Evolutionary conservation across 139 green algal genomes (phyloP).

Genomic region (Pseudopediastrum boryanum): DNA sequence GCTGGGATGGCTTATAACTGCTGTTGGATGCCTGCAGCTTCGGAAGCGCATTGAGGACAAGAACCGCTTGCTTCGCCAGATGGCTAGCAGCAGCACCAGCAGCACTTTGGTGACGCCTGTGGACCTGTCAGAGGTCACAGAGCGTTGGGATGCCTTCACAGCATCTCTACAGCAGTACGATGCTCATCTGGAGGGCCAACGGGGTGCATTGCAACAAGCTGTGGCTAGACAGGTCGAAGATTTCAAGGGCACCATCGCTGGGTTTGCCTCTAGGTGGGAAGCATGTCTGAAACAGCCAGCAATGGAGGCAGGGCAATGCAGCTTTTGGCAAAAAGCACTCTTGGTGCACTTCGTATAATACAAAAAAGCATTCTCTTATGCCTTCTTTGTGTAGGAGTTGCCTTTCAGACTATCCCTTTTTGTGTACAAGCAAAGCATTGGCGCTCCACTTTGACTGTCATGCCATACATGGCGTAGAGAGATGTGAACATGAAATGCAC

Average conservation of each 20-base stretch:
- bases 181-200: conserved; percentile 69
- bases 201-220: conserved; percentile 58
- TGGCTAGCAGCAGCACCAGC: conserved; percentile 38
- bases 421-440: no score
- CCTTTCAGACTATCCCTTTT: no score
- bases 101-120: conserved; percentile 46
- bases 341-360: no score
- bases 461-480: no score
- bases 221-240: conserved; percentile 60
- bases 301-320: no score
- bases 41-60: conserved; percentile 77
- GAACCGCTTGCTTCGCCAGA: conserved; percentile 71
- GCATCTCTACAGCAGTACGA: conserved; percentile 71
- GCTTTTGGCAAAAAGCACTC: no score
- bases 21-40: conserved; percentile 37
- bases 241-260: conserved; percentile 56
- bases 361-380: no score
- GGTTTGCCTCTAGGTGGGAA: conserved; percentile 44
- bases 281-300: no score
- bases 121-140: conserved; percentile 64
- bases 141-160: conserved; percentile 74
- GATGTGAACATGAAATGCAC: no score
- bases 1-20: not conserved
- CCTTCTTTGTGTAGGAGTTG: no score
- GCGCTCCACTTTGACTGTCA: no score